Evolutionary conservation across 495 filamentous ascomycete species (phyloP), one percentile per base, ranked within the genome.

Genomic region (Jackrogersella minutella): DNA sequence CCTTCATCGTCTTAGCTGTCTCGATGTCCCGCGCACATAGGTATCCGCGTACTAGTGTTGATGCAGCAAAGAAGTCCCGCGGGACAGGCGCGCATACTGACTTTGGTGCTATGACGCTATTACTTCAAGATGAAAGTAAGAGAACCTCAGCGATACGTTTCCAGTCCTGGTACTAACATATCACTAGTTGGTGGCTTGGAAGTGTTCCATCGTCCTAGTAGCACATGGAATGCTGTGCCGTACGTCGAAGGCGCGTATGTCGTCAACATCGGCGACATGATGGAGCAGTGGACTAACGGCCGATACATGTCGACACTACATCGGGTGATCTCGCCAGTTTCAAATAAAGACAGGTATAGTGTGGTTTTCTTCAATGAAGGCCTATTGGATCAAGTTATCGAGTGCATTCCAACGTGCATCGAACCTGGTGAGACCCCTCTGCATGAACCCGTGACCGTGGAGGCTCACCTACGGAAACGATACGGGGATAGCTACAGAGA

Each of bases 251-350:
- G 79, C 1, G 83, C 80, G 26, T 78, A 82, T 59, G 77, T 84
- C 2, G 81, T 84, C 60, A 84, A 84, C 56, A 79, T 85, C 37
- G 82, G 83, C 11, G 81, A 85, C 64, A 70, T 84, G 50, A 79
- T 81, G 76, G 74, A 76, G 13, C 71, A 65, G 43, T 78, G 82
- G 28, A 80, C 79, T 8, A 81, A 80, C 5, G 81, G 81, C 2
- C 66, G 74, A 40, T 84, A 82, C 54, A 76, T 78, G 37, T 82
- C 82, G 2, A 84, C 81, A 0, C 70, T 80, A 66, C 81, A 84
- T 69, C 78, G 81, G 9, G 82, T 84, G 0, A 76, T 79, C 13
- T 82, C 82, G 33, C 73, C 73, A 1, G 56, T 79, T 2, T 78
- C 79, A 0, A 78, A 73, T 2, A 74, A 76, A 10, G 79, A 84